Conservation (phyloP, 306 rosid genomes). For the Geum urbanum region DNA sequence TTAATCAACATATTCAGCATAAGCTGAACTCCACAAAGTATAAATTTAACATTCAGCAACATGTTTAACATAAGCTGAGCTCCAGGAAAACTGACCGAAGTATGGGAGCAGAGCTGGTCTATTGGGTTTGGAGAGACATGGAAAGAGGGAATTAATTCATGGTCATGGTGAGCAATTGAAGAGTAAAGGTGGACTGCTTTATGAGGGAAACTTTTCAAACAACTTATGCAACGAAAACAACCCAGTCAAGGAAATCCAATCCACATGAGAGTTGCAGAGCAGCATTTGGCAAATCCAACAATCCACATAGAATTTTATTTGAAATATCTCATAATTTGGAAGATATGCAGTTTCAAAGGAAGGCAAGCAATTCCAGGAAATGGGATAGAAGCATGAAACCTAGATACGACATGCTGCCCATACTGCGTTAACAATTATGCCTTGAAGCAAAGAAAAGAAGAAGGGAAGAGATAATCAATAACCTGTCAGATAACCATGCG, state of each 20-base stretch:
- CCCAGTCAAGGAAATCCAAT: not conserved
- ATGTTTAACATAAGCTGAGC: no score
- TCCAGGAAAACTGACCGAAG: conserved; percentile 47
- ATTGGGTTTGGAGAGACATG: conserved; percentile 44
- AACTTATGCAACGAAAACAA: not conserved
- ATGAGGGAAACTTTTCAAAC: not conserved
- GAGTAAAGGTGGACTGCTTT: conserved; percentile 16
- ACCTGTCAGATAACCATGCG: not conserved
- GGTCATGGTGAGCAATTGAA: conserved; percentile 52
- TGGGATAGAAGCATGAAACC: not conserved
- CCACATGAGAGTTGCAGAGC: not conserved
- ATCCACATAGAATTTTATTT: not conserved
- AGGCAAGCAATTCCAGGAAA: not conserved
- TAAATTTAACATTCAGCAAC: no score
- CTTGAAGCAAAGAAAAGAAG: not conserved
- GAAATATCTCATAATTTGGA: not conserved
- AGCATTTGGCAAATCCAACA: not conserved
- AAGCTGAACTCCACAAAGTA: no score
- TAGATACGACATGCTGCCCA: not conserved
- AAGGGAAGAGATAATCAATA: not conserved
- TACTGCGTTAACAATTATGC: not conserved
- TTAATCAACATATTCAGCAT: no score
- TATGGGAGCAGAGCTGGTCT: conserved; percentile 42
- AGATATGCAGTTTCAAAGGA: not conserved
- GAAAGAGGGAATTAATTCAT: conserved; percentile 30